Conservation (phyloP, 2,329 filamentous ascomycete genomes). For the Calonectria montana region DNA sequence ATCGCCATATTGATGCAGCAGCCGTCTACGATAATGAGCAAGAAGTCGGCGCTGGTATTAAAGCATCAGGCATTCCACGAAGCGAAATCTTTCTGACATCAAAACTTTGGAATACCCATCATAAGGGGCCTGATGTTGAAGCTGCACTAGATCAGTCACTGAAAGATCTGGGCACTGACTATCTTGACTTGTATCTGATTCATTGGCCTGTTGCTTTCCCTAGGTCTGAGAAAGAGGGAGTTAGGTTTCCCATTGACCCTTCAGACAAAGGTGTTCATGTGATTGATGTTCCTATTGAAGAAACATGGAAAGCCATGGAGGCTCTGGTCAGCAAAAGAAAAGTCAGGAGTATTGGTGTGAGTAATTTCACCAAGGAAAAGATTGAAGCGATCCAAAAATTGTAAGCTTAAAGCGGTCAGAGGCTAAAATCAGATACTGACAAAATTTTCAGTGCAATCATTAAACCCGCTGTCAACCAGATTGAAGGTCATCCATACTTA, state of each 20-base stretch:
- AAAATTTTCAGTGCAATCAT: conserved; percentile 56
- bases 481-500: conserved; percentile 57
- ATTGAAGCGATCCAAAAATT: conserved; percentile 51
- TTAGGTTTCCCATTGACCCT: conserved; percentile 49
- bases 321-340: conserved; percentile 51
- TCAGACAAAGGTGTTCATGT: conserved; percentile 54
- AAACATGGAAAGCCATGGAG: conserved; percentile 66
- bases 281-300: conserved; percentile 49
- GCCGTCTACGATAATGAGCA: conserved; percentile 56
- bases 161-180: conserved; percentile 59
- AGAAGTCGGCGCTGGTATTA: conserved; percentile 53
- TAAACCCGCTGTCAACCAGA: conserved; percentile 63
- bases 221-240: conserved; percentile 52
- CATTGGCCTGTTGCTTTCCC: conserved; percentile 61
- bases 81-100: conserved; percentile 60
- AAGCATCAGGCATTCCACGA: conserved; percentile 45
- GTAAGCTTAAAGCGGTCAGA: not conserved
- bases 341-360: conserved; percentile 59
- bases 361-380: conserved; percentile 59
- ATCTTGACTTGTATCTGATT: conserved; percentile 62
- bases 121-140: conserved; percentile 58
- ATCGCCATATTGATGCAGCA: conserved; percentile 59
- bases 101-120: conserved; percentile 69
- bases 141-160: conserved; percentile 58
- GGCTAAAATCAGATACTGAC: not conserved